These are phyloP conservation scores for Coemansia sp. DNA, from an alignment of 192 early-diverging fungal species.

Conservation along the genomic window DNA sequence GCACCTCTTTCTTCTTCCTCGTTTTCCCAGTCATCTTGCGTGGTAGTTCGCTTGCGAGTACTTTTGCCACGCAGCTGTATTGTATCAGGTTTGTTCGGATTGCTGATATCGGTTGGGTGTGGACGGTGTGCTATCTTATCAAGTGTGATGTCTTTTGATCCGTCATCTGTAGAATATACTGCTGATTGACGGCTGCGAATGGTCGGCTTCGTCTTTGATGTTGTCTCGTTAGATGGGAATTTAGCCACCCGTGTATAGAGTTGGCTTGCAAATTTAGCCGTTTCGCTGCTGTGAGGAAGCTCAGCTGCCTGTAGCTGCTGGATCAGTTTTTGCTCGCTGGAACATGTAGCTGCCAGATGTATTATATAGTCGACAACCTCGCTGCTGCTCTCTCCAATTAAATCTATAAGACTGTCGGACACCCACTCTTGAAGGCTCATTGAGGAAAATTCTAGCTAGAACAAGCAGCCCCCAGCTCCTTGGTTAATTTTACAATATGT, in stretches of 20 bases:
- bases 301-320: constrained; percentile 58
- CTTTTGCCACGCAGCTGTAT: not conserved
- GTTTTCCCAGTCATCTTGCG: constrained; percentile 52
- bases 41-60: constrained; percentile 34
- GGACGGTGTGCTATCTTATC: too few species aligned
- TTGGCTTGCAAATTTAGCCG: constrained; percentile 63
- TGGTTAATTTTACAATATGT: too few species aligned
- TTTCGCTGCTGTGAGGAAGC: constrained; percentile 57
- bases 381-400: constrained; percentile 41
- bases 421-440: constrained; percentile 50
- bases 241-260: constrained; percentile 56
- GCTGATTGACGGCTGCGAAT: too few species aligned
- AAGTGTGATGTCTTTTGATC: too few species aligned
- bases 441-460: not conserved
- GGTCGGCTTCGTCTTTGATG: too few species aligned
- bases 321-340: constrained; percentile 45
- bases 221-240: constrained; percentile 22
- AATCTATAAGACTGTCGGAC: constrained; percentile 44
- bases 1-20: constrained; percentile 63
- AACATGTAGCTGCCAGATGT: constrained; percentile 33
- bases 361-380: constrained; percentile 49
- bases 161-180: too few species aligned
- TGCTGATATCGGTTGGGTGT: too few species aligned
- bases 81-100: too few species aligned
- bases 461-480: too few species aligned